phyloP scores from a whole-genome alignment of 345 rosid genomes.

The Erodium maritimum region DNA sequence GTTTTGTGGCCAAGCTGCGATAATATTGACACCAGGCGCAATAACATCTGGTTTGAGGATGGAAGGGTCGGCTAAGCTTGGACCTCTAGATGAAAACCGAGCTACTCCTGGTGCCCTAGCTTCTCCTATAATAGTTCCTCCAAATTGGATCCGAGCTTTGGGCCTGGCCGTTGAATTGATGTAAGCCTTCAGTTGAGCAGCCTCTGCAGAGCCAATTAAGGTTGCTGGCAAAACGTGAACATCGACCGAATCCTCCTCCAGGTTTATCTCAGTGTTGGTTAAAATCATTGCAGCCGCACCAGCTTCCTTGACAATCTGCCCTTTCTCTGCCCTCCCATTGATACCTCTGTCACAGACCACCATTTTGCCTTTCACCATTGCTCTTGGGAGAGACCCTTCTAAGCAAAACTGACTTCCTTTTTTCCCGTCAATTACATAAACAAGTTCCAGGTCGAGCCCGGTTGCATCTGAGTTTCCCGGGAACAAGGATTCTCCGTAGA shows the following conservation, averaged over 20 bases:
- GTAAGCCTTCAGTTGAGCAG: constrained; percentile 49
- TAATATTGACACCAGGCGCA: constrained; percentile 89
- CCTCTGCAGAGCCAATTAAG: constrained; percentile 41
- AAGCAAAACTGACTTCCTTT: constrained; percentile 66
- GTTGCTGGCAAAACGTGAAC: constrained; percentile 87
- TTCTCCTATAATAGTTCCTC: constrained; percentile 56
- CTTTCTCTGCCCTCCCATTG: constrained; percentile 85
- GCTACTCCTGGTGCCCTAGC: constrained; percentile 77
- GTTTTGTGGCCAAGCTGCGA: constrained; percentile 99
- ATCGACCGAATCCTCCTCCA: constrained; percentile 72
- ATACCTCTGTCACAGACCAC: constrained; percentile 83
- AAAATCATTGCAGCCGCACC: constrained; percentile 93
- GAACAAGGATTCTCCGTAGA: constrained; percentile 73
- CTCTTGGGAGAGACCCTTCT: constrained; percentile 64
- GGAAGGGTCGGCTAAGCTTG: constrained; percentile 55
- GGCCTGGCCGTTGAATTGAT: constrained; percentile 51
- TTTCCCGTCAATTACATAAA: constrained; percentile 49
- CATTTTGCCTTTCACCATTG: constrained; percentile 52
- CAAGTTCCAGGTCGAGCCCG: constrained; percentile 42
- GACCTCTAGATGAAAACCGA: constrained; percentile 88
- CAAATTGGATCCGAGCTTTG: constrained; percentile 53
- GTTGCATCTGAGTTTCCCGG: constrained; percentile 35
- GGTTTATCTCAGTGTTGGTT: constrained; percentile 62
- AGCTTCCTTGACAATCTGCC: constrained; percentile 67
- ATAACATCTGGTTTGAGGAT: constrained; percentile 81